A percentile compares a stretch with the other conserved stretches of the same genome.
Evolutionary conservation across 1,284 basidiomycete species (phyloP).

Genomic region (Sporisorium scitamineum): DNA sequence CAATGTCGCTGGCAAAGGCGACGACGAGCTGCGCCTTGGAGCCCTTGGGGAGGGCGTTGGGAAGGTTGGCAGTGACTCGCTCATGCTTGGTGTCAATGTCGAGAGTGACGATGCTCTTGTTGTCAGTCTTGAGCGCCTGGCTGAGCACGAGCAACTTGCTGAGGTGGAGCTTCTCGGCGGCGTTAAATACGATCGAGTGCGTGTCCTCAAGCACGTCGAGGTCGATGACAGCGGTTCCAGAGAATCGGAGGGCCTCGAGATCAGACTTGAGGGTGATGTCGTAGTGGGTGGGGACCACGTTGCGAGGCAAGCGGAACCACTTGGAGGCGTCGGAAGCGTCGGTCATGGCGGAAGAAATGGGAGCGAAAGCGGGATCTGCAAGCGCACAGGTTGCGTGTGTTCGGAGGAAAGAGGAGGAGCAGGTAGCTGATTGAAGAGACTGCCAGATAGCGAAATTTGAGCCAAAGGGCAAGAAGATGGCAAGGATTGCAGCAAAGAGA

Average conservation of each 20-base stretch:
- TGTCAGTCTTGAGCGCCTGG: slow-evolving; percentile 74
- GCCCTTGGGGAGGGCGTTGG: slow-evolving; percentile 56
- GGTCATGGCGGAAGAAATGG: slow-evolving; percentile 48
- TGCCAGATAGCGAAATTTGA: slow-evolving; percentile 9
- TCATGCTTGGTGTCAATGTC: slow-evolving; percentile 69
- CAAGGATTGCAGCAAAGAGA: slow-evolving; percentile 24
- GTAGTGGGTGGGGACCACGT: slow-evolving; percentile 84
- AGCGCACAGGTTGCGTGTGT: slow-evolving; percentile 44
- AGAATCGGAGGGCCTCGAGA: slow-evolving; percentile 79
- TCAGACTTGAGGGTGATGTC: slow-evolving; percentile 83
- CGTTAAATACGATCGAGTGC: slow-evolving; percentile 65
- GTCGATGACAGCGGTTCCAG: slow-evolving; percentile 83
- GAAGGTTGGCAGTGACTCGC: slow-evolving; percentile 58
- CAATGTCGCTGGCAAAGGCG: slow-evolving; percentile 61
- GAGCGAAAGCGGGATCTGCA: slow-evolving; percentile 38
- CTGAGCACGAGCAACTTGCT: slow-evolving; percentile 77
- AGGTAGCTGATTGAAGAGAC: slow-evolving; percentile 28
- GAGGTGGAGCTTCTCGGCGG: slow-evolving; percentile 77
- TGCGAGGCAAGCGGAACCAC: slow-evolving; percentile 79
- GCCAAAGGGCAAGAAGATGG: slow-evolving; percentile 8
- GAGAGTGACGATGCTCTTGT: slow-evolving; percentile 73
- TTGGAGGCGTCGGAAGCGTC: slow-evolving; percentile 53
- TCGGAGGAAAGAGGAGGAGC: slow-evolving; percentile 17
- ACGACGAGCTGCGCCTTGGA: slow-evolving; percentile 59
- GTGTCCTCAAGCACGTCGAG: slow-evolving; percentile 80